Evolutionary conservation across 768 basidiomycete species (phyloP).

Genomic region (Leccinellum rugosiceps): DNA sequence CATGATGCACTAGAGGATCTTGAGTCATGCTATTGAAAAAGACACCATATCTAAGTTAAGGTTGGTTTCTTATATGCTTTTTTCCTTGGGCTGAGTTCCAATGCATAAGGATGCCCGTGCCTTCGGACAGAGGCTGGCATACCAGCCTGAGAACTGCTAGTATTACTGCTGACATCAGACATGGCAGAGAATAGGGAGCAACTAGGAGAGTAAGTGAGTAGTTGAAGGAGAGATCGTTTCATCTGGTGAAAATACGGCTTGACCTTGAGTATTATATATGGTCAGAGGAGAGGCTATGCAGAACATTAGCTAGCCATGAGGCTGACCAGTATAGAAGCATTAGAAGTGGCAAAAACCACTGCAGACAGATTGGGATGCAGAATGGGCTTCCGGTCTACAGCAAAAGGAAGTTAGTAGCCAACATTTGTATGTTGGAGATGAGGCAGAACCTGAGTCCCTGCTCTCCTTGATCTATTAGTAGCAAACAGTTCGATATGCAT

Average conservation of each 20-base stretch:
- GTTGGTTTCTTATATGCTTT: neutral
- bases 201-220: neutral
- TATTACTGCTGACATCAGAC: neutral
- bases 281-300: neutral
- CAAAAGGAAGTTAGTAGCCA: neutral
- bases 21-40: neutral
- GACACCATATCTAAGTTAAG: neutral
- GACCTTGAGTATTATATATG: neutral
- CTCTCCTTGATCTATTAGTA: neutral
- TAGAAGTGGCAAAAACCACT: neutral
- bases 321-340: too few relatives aligned
- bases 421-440: neutral
- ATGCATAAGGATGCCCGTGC: neutral
- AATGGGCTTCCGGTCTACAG: neutral
- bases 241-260: neutral
- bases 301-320: neutral
- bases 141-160: neutral
- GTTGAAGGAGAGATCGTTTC: too few relatives aligned
- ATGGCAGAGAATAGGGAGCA: neutral
- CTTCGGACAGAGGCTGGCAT: neutral
- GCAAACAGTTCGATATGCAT: neutral
- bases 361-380: neutral
- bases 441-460: neutral
- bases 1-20: neutral
- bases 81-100: neutral